Evolutionary conservation across 768 basidiomycete genomes (phyloP), one percentile per base, ranked within the genome.

Genomic region (Tulasnella sp.): DNA sequence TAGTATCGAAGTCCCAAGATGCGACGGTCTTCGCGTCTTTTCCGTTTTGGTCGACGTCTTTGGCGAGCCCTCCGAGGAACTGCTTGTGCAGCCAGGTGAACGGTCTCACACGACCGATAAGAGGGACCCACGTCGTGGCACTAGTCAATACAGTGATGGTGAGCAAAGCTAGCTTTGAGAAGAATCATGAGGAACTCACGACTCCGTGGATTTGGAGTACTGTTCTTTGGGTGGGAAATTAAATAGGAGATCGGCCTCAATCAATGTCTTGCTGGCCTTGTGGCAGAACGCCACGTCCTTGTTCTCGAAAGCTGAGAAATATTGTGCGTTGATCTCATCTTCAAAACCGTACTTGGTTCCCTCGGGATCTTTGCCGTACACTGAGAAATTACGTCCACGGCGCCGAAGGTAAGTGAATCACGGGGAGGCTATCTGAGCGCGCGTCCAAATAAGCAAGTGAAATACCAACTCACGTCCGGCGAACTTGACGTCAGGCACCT

Each of bases 201-300:
- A 35, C 6, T 55, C 15, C 3, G 45, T 45, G 6, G 65, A 62
- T 32, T 66, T 63, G 12, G 67, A 66, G 65, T 71, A 69, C 60
- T 63, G 58, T 23, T 93, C 89, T 2, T 67, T 81, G 3, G 78
- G 72, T 0, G 89, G 87, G 11, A 93, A 71, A 70, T 92, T 92
- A 72, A 89, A 78, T 2, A 93, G 67, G 41, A 93, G 71, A 67
- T 96, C 91, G 2, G 86, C 91, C 67, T 84, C 74, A 43, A 93
- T 76, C 42, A 93, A 70, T 0, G 82, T 78, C 66, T 80, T 84
- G 12, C 81, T 83, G 0, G 77, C 71, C 11, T 72, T 69, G 64
- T 94, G 90, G 58, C 84, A 77, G 69, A 88, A 90, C 0, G 88
- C 86, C 12, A 92, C 78, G 52, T 93, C 90, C 65, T 86, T 84